Evolutionary conservation across 176 grass and related monocot species (phyloP).

Genomic region (barley (Hordeum vulgare)): MorexV3_pseudomolecules_assembly NC_058518.1:500044981-500045480

Average conservation of each 20-base stretch:
- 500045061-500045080: constrained; percentile 15
- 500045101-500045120: background rate
- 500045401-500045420: background rate
- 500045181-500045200: background rate
- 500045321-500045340: background rate
- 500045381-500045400: background rate
- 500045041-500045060: background rate
- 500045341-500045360: background rate
- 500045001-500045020: background rate
- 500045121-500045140: background rate
- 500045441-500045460: background rate
- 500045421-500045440: background rate
- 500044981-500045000: background rate
- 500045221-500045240: too few relatives aligned
- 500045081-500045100: background rate
- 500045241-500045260: background rate
- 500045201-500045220: background rate
- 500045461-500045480: background rate
- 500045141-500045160: background rate
- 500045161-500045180: background rate
- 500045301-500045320: too few relatives aligned
- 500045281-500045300: too few relatives aligned
- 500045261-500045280: background rate
- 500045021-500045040: background rate
- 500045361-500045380: background rate